Conservation (phyloP, 495 filamentous ascomycete species). For the Gamarada debralockiae region DNA sequence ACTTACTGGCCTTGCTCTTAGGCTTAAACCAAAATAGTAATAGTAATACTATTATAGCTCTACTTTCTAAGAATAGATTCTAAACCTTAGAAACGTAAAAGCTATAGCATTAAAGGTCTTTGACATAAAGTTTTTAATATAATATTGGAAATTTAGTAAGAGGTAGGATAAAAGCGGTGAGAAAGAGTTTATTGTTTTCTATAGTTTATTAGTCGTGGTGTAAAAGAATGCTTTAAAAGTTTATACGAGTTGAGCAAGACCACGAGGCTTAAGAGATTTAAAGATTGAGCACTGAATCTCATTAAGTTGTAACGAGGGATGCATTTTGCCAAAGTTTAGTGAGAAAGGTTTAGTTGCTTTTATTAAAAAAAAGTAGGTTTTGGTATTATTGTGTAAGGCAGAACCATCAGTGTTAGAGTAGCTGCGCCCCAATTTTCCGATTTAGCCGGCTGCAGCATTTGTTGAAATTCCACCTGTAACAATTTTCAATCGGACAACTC, state of each 20-base stretch:
- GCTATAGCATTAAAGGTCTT: constrained; percentile 5
- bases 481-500: no score
- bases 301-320: constrained; percentile 8
- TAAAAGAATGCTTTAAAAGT: constrained; percentile 11
- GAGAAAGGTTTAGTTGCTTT: constrained; percentile 4
- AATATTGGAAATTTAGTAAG: constrained; percentile 6
- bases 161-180: constrained; percentile 9
- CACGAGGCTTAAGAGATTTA: constrained; percentile 5
- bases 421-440: no score
- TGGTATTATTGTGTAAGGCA: constrained; percentile 8
- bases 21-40: constrained; percentile 4
- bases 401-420: no score
- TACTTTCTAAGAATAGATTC: constrained; percentile 9
- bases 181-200: constrained; percentile 10
- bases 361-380: constrained; percentile 3
- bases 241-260: constrained; percentile 9
- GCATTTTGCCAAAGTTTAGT: constrained; percentile 8
- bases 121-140: constrained; percentile 4
- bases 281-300: constrained; percentile 8
- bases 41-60: constrained; percentile 5
- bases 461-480: no score
- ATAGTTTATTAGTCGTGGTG: constrained; percentile 11
- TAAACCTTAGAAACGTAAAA: constrained; percentile 6
- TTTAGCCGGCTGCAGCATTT: no score
- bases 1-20: constrained; percentile 1